Percentiles rank a stretch among this genome's conserved stretches.
Conservation (phyloP, 257 asterid genomes). For the Capsicum baccatum region DNA sequence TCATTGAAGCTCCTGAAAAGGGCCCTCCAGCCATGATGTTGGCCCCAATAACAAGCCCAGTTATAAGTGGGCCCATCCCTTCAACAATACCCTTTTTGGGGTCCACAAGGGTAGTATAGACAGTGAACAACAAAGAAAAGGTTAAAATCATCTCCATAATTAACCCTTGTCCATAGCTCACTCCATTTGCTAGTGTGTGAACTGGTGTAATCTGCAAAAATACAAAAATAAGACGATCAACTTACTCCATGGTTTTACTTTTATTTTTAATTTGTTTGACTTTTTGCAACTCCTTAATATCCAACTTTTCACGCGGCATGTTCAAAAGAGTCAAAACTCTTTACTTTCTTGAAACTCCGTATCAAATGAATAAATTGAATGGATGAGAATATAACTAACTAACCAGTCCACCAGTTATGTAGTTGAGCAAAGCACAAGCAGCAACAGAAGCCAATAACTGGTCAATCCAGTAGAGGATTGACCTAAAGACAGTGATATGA, state of each 20-base stretch:
- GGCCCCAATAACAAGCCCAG: slow-evolving; percentile 92
- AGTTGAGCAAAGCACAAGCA: slow-evolving; percentile 84
- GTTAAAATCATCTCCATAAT: slow-evolving; percentile 86
- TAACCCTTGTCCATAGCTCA: slow-evolving; percentile 66
- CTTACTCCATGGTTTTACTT: too few relatives aligned
- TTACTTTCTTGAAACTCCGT: too few relatives aligned
- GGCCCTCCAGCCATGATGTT: slow-evolving; percentile 96
- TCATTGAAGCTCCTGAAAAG: slow-evolving; percentile 92
- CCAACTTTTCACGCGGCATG: too few relatives aligned
- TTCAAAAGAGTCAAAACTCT: too few relatives aligned
- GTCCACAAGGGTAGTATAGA: slow-evolving; percentile 88
- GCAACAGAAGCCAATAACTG: slow-evolving; percentile 88
- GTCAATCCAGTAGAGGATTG: slow-evolving; percentile 82
- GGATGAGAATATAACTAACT: neutral
- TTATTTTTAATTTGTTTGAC: too few relatives aligned
- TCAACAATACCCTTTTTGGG: slow-evolving; percentile 83
- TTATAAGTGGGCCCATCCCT: slow-evolving; percentile 83
- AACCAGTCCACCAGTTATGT: slow-evolving; percentile 82
- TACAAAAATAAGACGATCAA: neutral
- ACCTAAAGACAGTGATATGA: slow-evolving; percentile 73
- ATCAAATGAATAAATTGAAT: too few relatives aligned
- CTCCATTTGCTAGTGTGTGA: slow-evolving; percentile 77
- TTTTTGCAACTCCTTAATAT: too few relatives aligned
- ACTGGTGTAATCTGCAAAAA: slow-evolving; percentile 68
- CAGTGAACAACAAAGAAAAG: slow-evolving; percentile 80